Conservation (phyloP, 345 rosid species). For the Combretum micranthum region DNA sequence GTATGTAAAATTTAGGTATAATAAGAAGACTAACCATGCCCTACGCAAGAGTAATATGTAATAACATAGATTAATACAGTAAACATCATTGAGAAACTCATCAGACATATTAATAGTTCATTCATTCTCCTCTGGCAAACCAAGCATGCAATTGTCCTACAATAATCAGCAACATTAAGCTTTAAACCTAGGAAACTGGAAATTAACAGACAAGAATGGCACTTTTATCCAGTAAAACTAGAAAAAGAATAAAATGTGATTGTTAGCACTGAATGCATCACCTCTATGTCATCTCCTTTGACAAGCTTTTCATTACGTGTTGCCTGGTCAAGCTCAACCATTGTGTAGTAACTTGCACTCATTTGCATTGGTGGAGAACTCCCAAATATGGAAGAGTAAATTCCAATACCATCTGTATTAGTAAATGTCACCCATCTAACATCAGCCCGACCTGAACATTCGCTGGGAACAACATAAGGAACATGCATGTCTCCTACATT, state of each 20-base stretch:
- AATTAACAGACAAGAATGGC: no score
- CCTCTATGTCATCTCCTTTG: slow-evolving; percentile 70
- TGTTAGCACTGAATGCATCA: slow-evolving; percentile 13
- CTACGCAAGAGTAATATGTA: no score
- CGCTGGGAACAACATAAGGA: slow-evolving; percentile 89
- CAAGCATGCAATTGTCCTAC: no score
- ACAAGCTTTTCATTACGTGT: slow-evolving; percentile 64
- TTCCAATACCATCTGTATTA: slow-evolving; percentile 65
- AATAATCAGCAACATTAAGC: no score
- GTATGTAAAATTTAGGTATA: no score
- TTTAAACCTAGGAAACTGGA: not conserved
- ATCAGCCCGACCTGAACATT: slow-evolving; percentile 85
- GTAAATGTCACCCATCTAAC: slow-evolving; percentile 86
- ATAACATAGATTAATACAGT: no score
- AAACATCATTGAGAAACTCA: no score
- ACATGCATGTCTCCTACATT: slow-evolving; percentile 74
- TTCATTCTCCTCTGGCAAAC: no score
- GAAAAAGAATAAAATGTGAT: not conserved
- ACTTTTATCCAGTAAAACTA: no score
- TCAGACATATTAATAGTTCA: no score
- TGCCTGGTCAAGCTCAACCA: slow-evolving; percentile 62
- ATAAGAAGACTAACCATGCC: no score
- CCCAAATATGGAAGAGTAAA: slow-evolving; percentile 72
- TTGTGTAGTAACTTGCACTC: slow-evolving; percentile 81
- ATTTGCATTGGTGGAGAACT: slow-evolving; percentile 85